phyloP scores from a whole-genome alignment of 2,329 filamentous ascomycete genomes.

The Paradendryphiella salina region DNA sequence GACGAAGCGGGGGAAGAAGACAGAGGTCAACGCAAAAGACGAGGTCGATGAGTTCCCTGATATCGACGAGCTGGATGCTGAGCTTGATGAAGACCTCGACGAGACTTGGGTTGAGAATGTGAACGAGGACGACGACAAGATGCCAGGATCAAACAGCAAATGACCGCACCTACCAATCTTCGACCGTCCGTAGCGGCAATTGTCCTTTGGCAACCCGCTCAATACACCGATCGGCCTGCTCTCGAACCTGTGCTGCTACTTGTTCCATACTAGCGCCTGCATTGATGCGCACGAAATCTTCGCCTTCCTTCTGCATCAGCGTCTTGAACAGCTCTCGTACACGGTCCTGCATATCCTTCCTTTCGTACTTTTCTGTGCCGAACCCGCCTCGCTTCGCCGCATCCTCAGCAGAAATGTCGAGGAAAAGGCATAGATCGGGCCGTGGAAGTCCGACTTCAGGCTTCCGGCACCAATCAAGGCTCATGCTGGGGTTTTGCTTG shows the following conservation, averaged over 20 bases:
- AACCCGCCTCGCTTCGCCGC: slow-evolving; percentile 81
- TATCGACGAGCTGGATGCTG: slow-evolving; percentile 32
- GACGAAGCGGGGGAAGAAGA: slow-evolving; percentile 48
- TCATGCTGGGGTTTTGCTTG: slow-evolving; percentile 72
- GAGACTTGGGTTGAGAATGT: slow-evolving; percentile 43
- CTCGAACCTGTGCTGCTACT: slow-evolving; percentile 50
- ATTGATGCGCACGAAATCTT: slow-evolving; percentile 59
- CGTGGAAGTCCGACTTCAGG: slow-evolving; percentile 85
- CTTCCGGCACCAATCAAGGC: slow-evolving; percentile 76
- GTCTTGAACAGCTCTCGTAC: slow-evolving; percentile 74
- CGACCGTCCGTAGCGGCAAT: slow-evolving; percentile 32
- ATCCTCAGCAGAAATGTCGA: slow-evolving; percentile 75
- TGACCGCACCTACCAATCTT: slow-evolving; percentile 31
- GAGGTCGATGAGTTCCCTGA: slow-evolving; percentile 20
- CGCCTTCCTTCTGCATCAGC: slow-evolving; percentile 55
- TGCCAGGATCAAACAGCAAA: not conserved
- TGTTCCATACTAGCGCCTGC: slow-evolving; percentile 57
- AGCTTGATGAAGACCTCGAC: slow-evolving; percentile 41
- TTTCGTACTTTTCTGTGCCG: slow-evolving; percentile 88
- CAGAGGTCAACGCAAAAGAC: slow-evolving; percentile 24
- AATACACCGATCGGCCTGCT: slow-evolving; percentile 30
- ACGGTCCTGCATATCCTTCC: slow-evolving; percentile 74
- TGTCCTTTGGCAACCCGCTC: slow-evolving; percentile 29
- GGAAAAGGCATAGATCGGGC: slow-evolving; percentile 84
- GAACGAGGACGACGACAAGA: slow-evolving; percentile 33